Conservation (phyloP, 805 yeast genomes). For the Metahyphopichia silvanorum region DNA sequence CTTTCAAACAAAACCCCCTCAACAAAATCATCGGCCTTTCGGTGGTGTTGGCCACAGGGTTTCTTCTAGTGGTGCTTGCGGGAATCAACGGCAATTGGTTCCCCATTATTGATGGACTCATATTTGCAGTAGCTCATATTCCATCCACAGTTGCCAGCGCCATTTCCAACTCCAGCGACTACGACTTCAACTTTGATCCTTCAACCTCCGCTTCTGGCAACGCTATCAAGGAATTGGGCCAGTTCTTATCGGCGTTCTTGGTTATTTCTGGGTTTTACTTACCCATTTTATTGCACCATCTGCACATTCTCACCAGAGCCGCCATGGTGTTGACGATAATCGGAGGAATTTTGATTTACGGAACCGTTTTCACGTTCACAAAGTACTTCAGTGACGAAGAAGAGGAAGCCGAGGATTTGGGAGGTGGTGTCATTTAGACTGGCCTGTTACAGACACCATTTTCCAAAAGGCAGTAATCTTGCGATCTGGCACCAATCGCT, state of each 20-base stretch:
- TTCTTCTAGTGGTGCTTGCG: constrained; percentile 80
- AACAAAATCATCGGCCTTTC: constrained; percentile 76
- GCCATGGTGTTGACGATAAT: constrained; percentile 74
- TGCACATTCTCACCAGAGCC: constrained; percentile 60
- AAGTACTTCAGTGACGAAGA: constrained; percentile 54
- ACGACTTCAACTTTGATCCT: constrained; percentile 43
- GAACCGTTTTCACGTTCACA: constrained; percentile 79
- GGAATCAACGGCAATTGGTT: constrained; percentile 89
- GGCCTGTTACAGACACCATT: too few species aligned
- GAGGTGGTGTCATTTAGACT: constrained; percentile 22
- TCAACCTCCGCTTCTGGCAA: constrained; percentile 24
- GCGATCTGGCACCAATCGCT: too few species aligned
- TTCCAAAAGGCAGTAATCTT: too few species aligned
- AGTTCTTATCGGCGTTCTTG: constrained; percentile 73
- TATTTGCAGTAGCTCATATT: constrained; percentile 39
- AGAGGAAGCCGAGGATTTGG: constrained; percentile 20
- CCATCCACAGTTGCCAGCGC: constrained; percentile 35
- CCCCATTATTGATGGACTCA: constrained; percentile 66
- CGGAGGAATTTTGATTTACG: constrained; percentile 84
- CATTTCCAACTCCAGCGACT: constrained; percentile 30
- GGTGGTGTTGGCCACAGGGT: constrained; percentile 82
- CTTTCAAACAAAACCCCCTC: constrained; percentile 51
- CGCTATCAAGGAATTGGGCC: constrained; percentile 69
- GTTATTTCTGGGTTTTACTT: constrained; percentile 69
- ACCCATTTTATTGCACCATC: constrained; percentile 76